phyloP scores from a whole-genome alignment of 768 basidiomycete genomes.

The Xerocomellus dryophilus region DNA sequence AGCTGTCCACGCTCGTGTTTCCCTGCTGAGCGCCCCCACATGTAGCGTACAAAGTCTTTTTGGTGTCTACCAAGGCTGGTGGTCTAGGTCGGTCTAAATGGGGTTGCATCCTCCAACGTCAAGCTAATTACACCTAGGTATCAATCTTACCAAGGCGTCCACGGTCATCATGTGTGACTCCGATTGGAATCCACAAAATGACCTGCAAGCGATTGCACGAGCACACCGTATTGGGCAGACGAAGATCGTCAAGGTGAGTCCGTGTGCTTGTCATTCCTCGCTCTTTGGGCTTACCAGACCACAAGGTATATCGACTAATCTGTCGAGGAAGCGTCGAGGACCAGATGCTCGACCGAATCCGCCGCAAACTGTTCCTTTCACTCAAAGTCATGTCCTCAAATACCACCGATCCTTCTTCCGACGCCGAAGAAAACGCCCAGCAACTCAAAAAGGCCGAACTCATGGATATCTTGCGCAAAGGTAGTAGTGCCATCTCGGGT shows the following conservation, averaged over 20 bases:
- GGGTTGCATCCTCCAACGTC: not conserved
- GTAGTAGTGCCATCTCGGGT: slow-evolving; percentile 50
- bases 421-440: slow-evolving; percentile 27
- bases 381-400: slow-evolving; percentile 57
- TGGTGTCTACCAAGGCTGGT: slow-evolving; percentile 70
- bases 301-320: slow-evolving; percentile 66
- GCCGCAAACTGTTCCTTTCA: slow-evolving; percentile 67
- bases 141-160: slow-evolving; percentile 80
- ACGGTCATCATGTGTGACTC: slow-evolving; percentile 79
- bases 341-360: slow-evolving; percentile 69
- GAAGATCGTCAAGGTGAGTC: slow-evolving; percentile 56
- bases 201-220: slow-evolving; percentile 81
- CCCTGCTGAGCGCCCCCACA: slow-evolving; percentile 1
- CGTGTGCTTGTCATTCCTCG: not conserved
- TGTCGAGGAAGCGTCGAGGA: slow-evolving; percentile 72
- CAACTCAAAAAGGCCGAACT: slow-evolving; percentile 44
- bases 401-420: slow-evolving; percentile 16
- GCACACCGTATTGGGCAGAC: slow-evolving; percentile 82
- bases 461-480: slow-evolving; percentile 54
- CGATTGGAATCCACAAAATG: slow-evolving; percentile 72
- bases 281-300: not conserved
- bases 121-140: slow-evolving; percentile 43
- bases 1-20: not conserved
- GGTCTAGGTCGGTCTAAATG: slow-evolving; percentile 50
- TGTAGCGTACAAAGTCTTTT: slow-evolving; percentile 60